Evolutionary conservation across 495 filamentous ascomycete species (phyloP).

Genomic region (Neurospora sp.): DNA sequence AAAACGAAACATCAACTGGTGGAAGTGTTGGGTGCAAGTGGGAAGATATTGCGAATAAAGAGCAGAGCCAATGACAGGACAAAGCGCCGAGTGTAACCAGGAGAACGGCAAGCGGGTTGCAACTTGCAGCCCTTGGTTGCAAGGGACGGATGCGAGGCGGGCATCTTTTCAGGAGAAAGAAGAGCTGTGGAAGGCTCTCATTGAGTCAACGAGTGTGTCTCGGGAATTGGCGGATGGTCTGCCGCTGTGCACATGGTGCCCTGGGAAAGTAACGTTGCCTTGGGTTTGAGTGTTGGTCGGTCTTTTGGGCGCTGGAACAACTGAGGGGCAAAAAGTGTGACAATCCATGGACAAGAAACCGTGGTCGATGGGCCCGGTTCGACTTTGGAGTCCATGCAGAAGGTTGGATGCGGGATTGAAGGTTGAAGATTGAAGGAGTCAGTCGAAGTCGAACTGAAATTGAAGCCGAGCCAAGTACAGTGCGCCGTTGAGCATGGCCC

Average conservation of each 20-base stretch:
- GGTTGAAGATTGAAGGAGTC: not conserved
- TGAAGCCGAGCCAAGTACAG: not conserved
- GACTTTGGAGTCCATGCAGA: not conserved
- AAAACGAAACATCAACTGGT: not conserved
- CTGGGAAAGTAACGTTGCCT: constrained; percentile 18
- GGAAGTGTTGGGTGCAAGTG: not conserved
- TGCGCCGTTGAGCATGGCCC: not conserved
- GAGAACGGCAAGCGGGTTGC: not conserved
- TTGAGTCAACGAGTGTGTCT: not conserved
- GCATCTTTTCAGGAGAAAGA: not conserved
- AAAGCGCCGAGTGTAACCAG: not conserved
- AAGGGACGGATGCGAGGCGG: not conserved
- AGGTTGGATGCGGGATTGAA: not conserved
- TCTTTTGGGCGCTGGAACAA: not conserved
- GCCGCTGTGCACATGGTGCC: not conserved
- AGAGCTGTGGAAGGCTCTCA: not conserved
- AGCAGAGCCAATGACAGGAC: constrained; percentile 1
- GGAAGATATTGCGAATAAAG: not conserved
- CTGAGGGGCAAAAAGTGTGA: not conserved
- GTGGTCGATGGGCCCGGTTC: not conserved
- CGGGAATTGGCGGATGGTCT: not conserved
- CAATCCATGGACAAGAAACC: not conserved
- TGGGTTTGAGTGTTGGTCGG: not conserved
- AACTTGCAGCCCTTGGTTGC: not conserved
- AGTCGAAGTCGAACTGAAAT: not conserved